These are phyloP conservation scores for Camellia oleifera DNA, from an alignment of 179 eudicot species.

Conservation along the genomic window DNA sequence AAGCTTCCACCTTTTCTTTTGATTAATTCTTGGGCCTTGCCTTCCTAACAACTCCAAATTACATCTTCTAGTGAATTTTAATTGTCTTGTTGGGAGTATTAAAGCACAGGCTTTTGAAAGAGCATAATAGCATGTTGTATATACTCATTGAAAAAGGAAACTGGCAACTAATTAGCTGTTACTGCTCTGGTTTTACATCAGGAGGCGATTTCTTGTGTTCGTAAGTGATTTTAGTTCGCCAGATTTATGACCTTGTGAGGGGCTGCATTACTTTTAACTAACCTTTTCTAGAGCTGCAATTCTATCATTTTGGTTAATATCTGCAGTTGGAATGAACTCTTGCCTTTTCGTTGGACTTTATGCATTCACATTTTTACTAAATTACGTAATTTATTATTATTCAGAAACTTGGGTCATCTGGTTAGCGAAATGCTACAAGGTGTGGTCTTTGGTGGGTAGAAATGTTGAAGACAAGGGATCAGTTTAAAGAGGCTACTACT, in stretches of 20 bases:
- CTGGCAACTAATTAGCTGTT: background rate
- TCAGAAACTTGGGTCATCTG: conserved; percentile 73
- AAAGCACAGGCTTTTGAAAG: background rate
- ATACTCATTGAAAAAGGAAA: no score
- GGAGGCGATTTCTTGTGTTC: background rate
- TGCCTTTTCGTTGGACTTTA: no score
- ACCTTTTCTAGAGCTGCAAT: conserved; percentile 3
- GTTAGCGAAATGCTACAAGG: conserved; percentile 78
- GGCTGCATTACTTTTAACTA: background rate
- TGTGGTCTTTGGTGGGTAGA: conserved; percentile 99
- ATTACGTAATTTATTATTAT: conserved; percentile 6
- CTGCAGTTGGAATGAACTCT: no score
- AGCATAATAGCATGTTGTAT: background rate
- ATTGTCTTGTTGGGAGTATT: background rate
- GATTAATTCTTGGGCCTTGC: background rate
- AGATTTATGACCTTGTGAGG: background rate
- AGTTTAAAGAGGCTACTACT: conserved; percentile 87
- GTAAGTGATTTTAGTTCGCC: background rate
- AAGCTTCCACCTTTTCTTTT: background rate
- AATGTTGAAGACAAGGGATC: conserved; percentile 84
- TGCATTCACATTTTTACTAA: background rate
- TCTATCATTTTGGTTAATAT: no score
- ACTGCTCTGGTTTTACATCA: background rate
- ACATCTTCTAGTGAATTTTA: background rate
- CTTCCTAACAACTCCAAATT: background rate